A percentile compares a stretch with the other conserved stretches of the same genome.
Conservation (phyloP, 1,284 basidiomycete species). For the Irpex sp. region DNA sequence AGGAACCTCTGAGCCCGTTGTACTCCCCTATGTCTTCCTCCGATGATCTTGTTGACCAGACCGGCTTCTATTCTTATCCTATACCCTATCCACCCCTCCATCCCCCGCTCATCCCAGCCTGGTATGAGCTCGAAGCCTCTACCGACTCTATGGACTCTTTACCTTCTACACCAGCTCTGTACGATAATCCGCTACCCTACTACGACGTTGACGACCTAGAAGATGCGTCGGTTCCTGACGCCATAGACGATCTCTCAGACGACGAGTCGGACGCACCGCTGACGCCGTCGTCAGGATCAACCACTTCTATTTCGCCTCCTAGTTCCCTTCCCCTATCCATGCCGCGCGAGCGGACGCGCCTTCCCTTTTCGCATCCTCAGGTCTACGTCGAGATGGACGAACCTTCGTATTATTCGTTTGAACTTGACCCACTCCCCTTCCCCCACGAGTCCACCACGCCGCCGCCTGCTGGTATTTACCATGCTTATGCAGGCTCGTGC, state of each 20-base stretch:
- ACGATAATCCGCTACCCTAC: slow-evolving; percentile 58
- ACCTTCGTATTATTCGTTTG: slow-evolving; percentile 58
- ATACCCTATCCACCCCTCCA: slow-evolving; percentile 64
- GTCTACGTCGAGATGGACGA: slow-evolving; percentile 60
- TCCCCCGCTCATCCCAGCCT: slow-evolving; percentile 47
- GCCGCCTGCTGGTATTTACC: slow-evolving; percentile 39
- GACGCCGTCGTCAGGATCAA: slow-evolving; percentile 43
- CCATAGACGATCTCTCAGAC: slow-evolving; percentile 78
- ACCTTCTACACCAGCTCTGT: slow-evolving; percentile 35
- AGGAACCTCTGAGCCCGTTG: slow-evolving; percentile 48
- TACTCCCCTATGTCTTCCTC: slow-evolving; percentile 69
- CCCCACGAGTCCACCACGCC: slow-evolving; percentile 39
- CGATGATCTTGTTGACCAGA: slow-evolving; percentile 59
- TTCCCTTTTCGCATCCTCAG: slow-evolving; percentile 39
- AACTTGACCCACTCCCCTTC: slow-evolving; percentile 67
- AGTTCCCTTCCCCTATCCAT: slow-evolving; percentile 49
- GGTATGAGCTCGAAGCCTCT: slow-evolving; percentile 37
- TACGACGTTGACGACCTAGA: slow-evolving; percentile 59
- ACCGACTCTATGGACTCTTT: slow-evolving; percentile 31
- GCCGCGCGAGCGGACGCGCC: slow-evolving; percentile 46
- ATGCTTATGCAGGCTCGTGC: slow-evolving; percentile 54
- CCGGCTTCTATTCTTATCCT: slow-evolving; percentile 49
- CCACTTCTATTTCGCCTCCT: slow-evolving; percentile 32
- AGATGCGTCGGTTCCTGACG: slow-evolving; percentile 67
- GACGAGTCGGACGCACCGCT: slow-evolving; percentile 72